Percentiles rank a stretch among this genome's conserved stretches.
Conservation (phyloP, 441 rosid genomes). For the Omphalea diandra region DNA sequence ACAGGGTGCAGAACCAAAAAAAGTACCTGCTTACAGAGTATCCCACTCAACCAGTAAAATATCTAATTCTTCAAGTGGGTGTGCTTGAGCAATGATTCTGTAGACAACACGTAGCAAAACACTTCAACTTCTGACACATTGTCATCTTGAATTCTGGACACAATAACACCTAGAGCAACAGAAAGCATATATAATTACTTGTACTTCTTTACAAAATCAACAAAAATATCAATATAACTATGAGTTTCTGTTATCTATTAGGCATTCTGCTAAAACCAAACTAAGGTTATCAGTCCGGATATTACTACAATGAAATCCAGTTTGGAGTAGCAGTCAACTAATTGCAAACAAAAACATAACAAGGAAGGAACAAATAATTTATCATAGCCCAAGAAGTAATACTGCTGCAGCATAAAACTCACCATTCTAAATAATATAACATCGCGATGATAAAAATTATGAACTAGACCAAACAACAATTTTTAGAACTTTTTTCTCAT, state of each 20-base stretch:
- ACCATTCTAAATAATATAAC: not conserved
- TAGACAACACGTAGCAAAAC: not conserved
- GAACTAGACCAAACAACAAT: not conserved
- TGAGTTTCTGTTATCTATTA: not conserved
- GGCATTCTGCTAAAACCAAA: not conserved
- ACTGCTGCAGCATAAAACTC: not conserved
- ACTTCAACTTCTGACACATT: not conserved
- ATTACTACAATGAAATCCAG: not conserved
- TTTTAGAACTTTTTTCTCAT: conserved; percentile 3
- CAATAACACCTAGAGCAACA: not conserved
- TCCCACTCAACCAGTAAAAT: not conserved
- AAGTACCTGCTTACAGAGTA: not conserved
- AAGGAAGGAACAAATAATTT: not conserved
- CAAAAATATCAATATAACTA: not conserved
- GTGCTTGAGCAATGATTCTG: not conserved
- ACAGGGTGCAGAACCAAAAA: not conserved
- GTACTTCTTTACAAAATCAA: not conserved
- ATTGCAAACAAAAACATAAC: not conserved
- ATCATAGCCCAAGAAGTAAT: not conserved
- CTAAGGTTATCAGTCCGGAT: not conserved
- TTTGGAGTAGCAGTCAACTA: not conserved
- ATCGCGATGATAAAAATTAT: too few species aligned
- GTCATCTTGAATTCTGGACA: not conserved
- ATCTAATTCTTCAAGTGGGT: not conserved
- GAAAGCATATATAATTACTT: not conserved